Conservation (phyloP, 2,329 filamentous ascomycete species). For the Scedosporium dehoogii region DNA sequence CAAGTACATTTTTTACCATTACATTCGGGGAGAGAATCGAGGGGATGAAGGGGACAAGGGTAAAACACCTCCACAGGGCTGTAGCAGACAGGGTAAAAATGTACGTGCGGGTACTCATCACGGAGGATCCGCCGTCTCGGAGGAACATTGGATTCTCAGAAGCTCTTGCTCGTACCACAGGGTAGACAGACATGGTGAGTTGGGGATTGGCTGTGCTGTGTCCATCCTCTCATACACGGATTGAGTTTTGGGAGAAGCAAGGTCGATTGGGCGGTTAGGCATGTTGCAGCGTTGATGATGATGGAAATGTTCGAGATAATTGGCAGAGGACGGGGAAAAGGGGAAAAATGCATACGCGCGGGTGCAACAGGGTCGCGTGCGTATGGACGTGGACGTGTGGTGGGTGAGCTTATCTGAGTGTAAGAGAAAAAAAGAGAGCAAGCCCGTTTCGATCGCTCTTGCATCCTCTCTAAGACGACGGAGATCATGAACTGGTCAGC, state of each 20-base stretch:
- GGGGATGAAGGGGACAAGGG: slow-evolving; percentile 17
- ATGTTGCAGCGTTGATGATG: not conserved
- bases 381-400: not conserved
- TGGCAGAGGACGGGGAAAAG: not conserved
- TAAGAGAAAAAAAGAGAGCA: not conserved
- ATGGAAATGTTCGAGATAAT: not conserved
- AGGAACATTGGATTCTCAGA: not conserved
- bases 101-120: slow-evolving; percentile 6
- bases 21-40: not conserved
- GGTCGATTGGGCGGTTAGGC: not conserved
- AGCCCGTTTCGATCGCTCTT: slow-evolving; percentile 1
- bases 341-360: not conserved
- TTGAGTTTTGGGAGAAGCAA: not conserved
- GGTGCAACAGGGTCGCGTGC: not conserved
- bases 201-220: not conserved
- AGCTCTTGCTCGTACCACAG: too few species aligned
- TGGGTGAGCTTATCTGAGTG: not conserved
- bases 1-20: not conserved
- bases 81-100: slow-evolving; percentile 13
- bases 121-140: not conserved
- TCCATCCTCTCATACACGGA: not conserved
- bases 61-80: slow-evolving; percentile 17
- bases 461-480: slow-evolving; percentile 3
- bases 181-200: not conserved
- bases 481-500: not conserved